Percentiles rank a stretch among this genome's conserved stretches.
Evolutionary conservation across 164 flowering plant genomes (phyloP).

Genomic region (Nymphaea colorata): DNA sequence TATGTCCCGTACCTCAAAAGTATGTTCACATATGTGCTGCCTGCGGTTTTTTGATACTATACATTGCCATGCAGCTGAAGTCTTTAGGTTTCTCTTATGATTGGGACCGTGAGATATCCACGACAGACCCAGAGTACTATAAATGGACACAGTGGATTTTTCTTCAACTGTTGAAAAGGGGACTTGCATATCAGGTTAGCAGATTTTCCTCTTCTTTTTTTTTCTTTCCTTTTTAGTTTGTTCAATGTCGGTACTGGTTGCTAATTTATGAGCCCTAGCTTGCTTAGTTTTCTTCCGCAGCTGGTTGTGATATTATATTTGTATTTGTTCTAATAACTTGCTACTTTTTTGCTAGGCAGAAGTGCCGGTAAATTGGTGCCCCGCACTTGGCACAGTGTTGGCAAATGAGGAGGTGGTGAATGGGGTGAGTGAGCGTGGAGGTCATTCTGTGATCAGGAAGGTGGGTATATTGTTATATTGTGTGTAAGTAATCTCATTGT

Average conservation of each 20-base stretch:
- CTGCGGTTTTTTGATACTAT: conserved; percentile 2
- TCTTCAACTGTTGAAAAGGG: conserved; percentile 81
- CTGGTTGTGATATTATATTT: not conserved
- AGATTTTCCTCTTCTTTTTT: not conserved
- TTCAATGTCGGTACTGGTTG: not conserved
- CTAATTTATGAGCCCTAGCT: not conserved
- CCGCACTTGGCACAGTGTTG: conserved; percentile 95
- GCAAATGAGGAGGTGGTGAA: conserved; percentile 96
- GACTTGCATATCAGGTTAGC: conserved; percentile 86
- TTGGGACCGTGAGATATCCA: conserved; percentile 97
- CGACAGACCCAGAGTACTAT: conserved; percentile 84
- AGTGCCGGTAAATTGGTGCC: conserved; percentile 99
- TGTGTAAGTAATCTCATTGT: conserved; percentile 13
- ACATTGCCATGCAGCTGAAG: conserved; percentile 56
- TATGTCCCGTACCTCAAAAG: too few relatives aligned
- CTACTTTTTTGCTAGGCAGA: conserved; percentile 48
- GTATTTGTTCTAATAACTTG: conserved; percentile 5
- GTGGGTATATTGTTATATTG: conserved; percentile 15
- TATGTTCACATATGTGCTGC: too few relatives aligned
- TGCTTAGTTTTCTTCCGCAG: too few relatives aligned
- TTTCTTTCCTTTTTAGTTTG: not conserved
- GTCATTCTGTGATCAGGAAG: conserved; percentile 95
- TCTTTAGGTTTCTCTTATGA: conserved; percentile 95
- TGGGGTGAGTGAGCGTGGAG: conserved; percentile 98
- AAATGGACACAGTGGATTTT: conserved; percentile 99